Evolutionary conservation across 352 stramenopile species (phyloP).

Genomic region (Pythium vanterpoolii): DNA sequence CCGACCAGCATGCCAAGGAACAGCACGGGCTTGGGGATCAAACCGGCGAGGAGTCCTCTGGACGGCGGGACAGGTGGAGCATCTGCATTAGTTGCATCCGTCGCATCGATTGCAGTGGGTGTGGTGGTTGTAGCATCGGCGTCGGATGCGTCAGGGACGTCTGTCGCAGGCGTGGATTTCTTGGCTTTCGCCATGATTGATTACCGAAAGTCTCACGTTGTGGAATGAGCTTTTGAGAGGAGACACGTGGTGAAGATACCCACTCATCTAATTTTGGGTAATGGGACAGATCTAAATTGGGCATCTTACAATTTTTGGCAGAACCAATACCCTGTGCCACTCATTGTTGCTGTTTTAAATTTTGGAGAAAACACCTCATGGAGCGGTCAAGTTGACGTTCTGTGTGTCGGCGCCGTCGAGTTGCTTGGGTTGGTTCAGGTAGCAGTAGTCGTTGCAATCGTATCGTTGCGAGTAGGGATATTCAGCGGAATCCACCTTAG

Average conservation of each 20-base stretch:
- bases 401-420: too few species aligned
- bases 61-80: background rate
- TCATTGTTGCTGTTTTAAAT: background rate
- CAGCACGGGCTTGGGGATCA: constrained; percentile 46
- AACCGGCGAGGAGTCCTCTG: constrained; percentile 6
- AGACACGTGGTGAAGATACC: background rate
- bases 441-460: too few species aligned
- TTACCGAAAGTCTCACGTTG: background rate
- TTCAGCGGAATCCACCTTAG: too few species aligned
- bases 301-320: background rate
- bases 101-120: background rate
- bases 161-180: constrained; percentile 1
- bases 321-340: background rate
- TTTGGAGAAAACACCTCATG: too few species aligned
- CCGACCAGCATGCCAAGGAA: constrained; percentile 46
- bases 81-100: background rate
- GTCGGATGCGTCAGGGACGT: too few species aligned
- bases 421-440: too few species aligned
- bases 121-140: background rate
- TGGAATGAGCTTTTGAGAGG: background rate
- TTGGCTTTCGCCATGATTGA: constrained; percentile 14
- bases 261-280: background rate
- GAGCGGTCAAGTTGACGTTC: too few species aligned
- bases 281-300: background rate
- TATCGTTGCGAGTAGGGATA: too few species aligned